phyloP scores from a whole-genome alignment of 2,329 filamentous ascomycete genomes.

The Chaetomiaceae sp. region DNA sequence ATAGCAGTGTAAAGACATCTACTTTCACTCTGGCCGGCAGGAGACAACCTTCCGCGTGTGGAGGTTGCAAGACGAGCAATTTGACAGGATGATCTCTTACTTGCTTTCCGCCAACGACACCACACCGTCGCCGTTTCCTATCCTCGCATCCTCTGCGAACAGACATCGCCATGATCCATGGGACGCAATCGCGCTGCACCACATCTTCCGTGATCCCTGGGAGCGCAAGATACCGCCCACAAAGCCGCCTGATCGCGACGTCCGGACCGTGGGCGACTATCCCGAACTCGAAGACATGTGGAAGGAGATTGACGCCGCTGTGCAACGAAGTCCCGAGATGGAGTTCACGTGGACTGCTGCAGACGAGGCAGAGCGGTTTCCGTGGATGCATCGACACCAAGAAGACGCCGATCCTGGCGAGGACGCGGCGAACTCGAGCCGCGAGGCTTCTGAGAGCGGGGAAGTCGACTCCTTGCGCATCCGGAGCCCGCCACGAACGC shows the following conservation, averaged over 20 bases:
- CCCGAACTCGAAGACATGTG: conserved; percentile 4
- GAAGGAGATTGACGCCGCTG: neutral
- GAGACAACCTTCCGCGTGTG: conserved; percentile 1
- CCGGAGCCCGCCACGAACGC: too few relatives aligned
- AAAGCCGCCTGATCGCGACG: neutral
- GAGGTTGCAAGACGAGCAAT: conserved; percentile 7
- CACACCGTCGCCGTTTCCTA: neutral
- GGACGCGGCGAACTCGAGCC: too few relatives aligned
- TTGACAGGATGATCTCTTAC: conserved; percentile 1
- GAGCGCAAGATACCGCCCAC: conserved; percentile 5
- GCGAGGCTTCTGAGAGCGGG: too few relatives aligned
- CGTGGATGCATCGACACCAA: too few relatives aligned
- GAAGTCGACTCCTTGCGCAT: too few relatives aligned
- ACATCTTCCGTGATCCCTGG: conserved; percentile 8
- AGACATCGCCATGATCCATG: conserved; percentile 8
- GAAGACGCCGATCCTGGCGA: too few relatives aligned
- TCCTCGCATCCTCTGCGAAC: conserved; percentile 1
- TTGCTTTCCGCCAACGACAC: neutral
- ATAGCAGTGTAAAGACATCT: conserved; percentile 9
- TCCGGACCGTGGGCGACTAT: neutral
- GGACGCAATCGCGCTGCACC: conserved; percentile 10
- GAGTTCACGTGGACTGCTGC: too few relatives aligned
- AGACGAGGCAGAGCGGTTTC: too few relatives aligned
- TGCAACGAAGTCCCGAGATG: too few relatives aligned
- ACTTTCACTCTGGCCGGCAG: conserved; percentile 7